phyloP scores from a whole-genome alignment of 2,329 filamentous ascomycete species.

The Phaeosphaeriaceae sp. region DNA sequence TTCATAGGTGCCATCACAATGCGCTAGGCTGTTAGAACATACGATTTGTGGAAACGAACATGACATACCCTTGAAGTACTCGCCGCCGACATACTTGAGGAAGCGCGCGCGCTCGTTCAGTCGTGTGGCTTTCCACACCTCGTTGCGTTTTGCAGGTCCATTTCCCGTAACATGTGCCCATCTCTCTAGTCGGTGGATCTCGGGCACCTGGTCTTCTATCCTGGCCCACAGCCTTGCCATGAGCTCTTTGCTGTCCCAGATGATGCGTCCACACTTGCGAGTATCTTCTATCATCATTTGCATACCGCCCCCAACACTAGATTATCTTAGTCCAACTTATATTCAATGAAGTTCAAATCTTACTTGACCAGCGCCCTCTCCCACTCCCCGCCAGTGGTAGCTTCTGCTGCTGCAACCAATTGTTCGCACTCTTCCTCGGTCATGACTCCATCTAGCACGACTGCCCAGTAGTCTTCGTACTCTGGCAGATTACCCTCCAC shows the following conservation, averaged over 20 bases:
- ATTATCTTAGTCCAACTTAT: too few relatives aligned
- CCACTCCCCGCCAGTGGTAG: conserved; percentile 59
- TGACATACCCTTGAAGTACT: conserved; percentile 69
- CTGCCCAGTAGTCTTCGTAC: conserved; percentile 64
- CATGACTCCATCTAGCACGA: conserved; percentile 69
- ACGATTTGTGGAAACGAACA: background rate
- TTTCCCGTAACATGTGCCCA: conserved; percentile 53
- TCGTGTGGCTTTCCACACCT: conserved; percentile 54
- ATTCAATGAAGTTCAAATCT: too few relatives aligned
- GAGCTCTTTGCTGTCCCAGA: conserved; percentile 72
- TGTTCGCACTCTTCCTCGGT: conserved; percentile 66
- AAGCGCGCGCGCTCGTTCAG: conserved; percentile 79
- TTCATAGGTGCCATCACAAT: conserved; percentile 71
- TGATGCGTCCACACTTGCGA: conserved; percentile 77
- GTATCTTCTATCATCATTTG: conserved; percentile 66
- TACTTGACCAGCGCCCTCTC: conserved; percentile 73
- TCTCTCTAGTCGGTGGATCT: conserved; percentile 55
- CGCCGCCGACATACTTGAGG: conserved; percentile 72
- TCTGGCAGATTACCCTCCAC: conserved; percentile 54
- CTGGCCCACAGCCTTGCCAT: conserved; percentile 70
- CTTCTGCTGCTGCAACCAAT: conserved; percentile 39
- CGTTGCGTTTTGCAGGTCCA: conserved; percentile 51
- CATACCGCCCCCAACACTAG: conserved; percentile 64
- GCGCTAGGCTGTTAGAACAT: conserved; percentile 53
- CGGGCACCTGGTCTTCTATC: conserved; percentile 54